A percentile compares a stretch with the other conserved stretches of the same genome.
Evolutionary conservation across 2,329 filamentous ascomycete species (phyloP).

Genomic region (Trichoderma asperellum): DNA sequence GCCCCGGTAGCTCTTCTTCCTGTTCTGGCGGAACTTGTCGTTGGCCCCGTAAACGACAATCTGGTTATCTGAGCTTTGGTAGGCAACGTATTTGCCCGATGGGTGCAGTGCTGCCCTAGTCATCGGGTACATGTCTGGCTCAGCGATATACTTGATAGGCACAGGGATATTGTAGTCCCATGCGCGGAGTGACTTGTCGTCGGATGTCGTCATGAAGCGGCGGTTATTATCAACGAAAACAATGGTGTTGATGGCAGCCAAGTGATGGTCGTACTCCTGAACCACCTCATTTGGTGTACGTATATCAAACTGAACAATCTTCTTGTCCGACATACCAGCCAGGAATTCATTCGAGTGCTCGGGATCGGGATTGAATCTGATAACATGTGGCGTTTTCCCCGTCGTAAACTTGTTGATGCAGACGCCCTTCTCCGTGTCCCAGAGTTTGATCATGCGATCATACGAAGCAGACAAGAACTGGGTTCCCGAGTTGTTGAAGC

Average conservation of each 20-base stretch:
- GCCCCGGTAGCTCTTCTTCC: conserved; percentile 94
- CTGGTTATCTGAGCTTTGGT: conserved; percentile 93
- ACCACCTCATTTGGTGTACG: conserved; percentile 76
- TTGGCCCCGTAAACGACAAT: conserved; percentile 93
- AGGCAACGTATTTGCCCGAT: conserved; percentile 89
- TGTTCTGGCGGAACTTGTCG: conserved; percentile 95
- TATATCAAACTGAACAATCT: conserved; percentile 96
- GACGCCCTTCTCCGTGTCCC: conserved; percentile 94
- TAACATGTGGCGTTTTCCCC: conserved; percentile 91
- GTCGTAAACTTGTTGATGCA: conserved; percentile 89
- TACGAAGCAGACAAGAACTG: conserved; percentile 91
- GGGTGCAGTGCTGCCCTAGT: conserved; percentile 84
- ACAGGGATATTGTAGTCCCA: conserved; percentile 99
- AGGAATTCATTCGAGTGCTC: conserved; percentile 86
- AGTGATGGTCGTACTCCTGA: conserved; percentile 97
- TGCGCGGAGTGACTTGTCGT: conserved; percentile 92
- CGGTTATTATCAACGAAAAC: conserved; percentile 94
- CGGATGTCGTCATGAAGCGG: conserved; percentile 95
- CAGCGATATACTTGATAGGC: conserved; percentile 96
- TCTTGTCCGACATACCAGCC: conserved; percentile 97
- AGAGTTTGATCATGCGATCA: conserved; percentile 94
- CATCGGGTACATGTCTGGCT: conserved; percentile 97
- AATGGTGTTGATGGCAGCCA: conserved; percentile 97
- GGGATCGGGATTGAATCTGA: conserved; percentile 85
- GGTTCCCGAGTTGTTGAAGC: conserved; percentile 80